Base-by-base conservation (phyloP, 208 protist species). In the Sergeia podlipaevii region DNA sequence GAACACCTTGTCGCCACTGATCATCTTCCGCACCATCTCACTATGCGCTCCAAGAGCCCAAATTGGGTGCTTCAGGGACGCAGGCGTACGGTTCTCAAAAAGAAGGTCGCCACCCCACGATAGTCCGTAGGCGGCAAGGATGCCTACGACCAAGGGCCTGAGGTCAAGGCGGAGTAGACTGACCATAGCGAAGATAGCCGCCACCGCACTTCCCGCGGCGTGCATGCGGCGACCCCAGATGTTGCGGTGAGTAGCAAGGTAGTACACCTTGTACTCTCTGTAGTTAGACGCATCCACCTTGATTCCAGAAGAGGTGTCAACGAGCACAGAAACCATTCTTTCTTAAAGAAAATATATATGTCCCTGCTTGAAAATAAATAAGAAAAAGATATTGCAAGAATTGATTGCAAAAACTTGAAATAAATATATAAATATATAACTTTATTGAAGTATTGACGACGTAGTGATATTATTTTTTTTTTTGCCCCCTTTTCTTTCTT, bases 251-350 rank as follows among this genome's bases (percentile, higher is more conserved):
- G 49, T 65, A 4, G 50, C 44, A 17, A 70, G 24, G 49, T 77
- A 77, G 39, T 53, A 65, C n/a, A 66, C 49, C 47, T 71, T 59
- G 52, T 67, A 77, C 70, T 77, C 70, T 20, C 43, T 39, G 51
- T 50, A 61, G 59, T 57, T 67, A 58, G 39, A 37, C 5, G 60
- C 50, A 2, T n/a, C 58, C 2, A 71, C 33, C 48, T 60, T 17
- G 17, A 72, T 13, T n/a, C 42, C 42, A n/a, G 32, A 26, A 11
- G 20, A 48, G 37, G n/a, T 65, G 47, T 57, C 13, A 17, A 29
- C 46, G 34, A 62, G 38, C 45, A 62, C 47, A 13, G 30, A 20
- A 10, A 3, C 24, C 15, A 26, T 39, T 39, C 17, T 48, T 18
- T 48, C 32, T 48, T 21, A 30, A 18, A 2, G 33, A 24, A 23